These are phyloP conservation scores for Aegilops umbellulata DNA, from an alignment of 176 grass and related monocot species.

Conservation along the genomic window DNA sequence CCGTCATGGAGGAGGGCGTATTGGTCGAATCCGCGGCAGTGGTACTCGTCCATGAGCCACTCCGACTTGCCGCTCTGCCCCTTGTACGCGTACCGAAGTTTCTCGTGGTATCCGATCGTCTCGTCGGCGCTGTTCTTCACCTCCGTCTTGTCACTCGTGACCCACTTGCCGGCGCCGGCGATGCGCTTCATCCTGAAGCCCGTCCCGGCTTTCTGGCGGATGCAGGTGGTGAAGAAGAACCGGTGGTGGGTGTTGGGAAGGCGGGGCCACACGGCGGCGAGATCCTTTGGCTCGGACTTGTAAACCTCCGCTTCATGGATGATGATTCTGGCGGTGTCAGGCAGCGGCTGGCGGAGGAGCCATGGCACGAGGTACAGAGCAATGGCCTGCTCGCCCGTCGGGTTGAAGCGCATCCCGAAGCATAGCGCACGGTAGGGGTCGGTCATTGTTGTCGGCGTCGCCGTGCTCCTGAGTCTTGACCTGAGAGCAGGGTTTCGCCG, in stretches of 20 bases:
- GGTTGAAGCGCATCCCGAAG: not conserved
- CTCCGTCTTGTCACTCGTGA: not conserved
- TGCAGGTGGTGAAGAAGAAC: not conserved
- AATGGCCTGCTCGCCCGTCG: not conserved
- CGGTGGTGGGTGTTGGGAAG: not conserved
- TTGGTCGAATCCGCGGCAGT: not conserved
- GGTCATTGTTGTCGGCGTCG: not conserved
- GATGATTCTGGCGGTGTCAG: not conserved
- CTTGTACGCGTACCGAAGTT: not conserved
- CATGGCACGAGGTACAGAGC: not conserved
- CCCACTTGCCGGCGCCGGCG: not conserved
- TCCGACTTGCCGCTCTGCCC: not conserved
- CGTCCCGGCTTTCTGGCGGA: not conserved
- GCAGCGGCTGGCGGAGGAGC: not conserved
- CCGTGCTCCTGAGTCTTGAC: not conserved
- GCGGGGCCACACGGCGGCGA: not conserved
- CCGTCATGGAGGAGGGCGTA: not conserved
- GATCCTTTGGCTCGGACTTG: not conserved
- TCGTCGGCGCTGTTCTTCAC: not conserved
- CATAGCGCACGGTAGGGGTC: not conserved
- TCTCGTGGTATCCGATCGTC: not conserved
- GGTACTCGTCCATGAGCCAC: not conserved
- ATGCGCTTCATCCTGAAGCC: not conserved
- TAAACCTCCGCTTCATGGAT: not conserved
- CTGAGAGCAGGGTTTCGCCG: not conserved